Evolutionary conservation across 495 filamentous ascomycete genomes (phyloP), one percentile per base, ranked within the genome.

Genomic region (Hypoxylon fragiforme): DNA sequence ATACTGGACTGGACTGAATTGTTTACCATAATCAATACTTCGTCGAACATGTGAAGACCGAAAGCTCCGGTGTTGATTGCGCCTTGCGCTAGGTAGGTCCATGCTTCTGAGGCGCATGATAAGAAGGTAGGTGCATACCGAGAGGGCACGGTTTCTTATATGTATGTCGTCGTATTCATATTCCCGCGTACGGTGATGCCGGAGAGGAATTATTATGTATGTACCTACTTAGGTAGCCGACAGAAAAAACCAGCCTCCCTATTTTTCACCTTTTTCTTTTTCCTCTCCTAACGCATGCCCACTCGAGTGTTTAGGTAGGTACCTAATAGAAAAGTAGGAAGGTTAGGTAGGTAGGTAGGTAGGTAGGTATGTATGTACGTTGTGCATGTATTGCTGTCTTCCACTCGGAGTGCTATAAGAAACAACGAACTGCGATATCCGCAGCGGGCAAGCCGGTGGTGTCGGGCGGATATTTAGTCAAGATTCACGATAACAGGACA

Each of bases 191-290:
- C 36, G 35, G 22, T 9, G 44, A 30, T 16, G 38, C 42, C 34
- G 44, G 21, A 21, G 50, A 51, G 51, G 45, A 46, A 51, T 32
- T 36, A 38, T 48, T 13, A 54, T 45, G 50, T 44, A 47, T 14
- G 12, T 36, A 3, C 24, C 4, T 4, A 4, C 4, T 28, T 28
- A 34, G 28, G 1, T 16, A 44, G 24, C 12, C 21, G 19, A 24
- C 14, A 16, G 48, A 43, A 37, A 28, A 14, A 15, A n/a, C 52
- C 48, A 56, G 38, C 58, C 58, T 56, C 58, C 31, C 32, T 24
- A 7, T 61, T 62, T 49, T 39, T 13, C 7, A 46, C 37, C 22
- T 26, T 20, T 48, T 32, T 44, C 21, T 28, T 4, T 9, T 28
- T 4, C 24, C 24, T 9, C n/a, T n/a, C n/a, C n/a, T n/a, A n/a